Conservation (phyloP, 2,329 filamentous ascomycete species). For the Calonectria henricotiae region DNA sequence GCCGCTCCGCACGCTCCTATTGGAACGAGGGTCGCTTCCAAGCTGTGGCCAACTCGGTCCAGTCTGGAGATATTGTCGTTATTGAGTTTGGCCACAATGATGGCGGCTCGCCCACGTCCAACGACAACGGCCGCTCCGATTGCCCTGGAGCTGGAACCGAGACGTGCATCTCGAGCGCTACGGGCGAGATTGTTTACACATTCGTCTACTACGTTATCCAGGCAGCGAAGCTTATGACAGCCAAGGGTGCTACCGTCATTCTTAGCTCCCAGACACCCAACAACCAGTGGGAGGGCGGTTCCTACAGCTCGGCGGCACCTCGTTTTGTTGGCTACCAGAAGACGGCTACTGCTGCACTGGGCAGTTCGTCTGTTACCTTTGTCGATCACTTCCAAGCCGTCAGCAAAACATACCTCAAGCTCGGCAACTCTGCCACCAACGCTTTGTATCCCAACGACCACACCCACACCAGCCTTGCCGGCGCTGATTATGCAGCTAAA, state of each 20-base stretch:
- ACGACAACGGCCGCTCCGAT: constrained; percentile 75
- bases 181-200: constrained; percentile 70
- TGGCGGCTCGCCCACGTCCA: constrained; percentile 69
- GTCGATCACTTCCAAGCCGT: constrained; percentile 76
- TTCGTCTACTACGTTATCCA: constrained; percentile 74
- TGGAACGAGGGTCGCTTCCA: constrained; percentile 79
- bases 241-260: constrained; percentile 75
- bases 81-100: constrained; percentile 85
- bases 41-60: constrained; percentile 69
- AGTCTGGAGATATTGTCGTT: constrained; percentile 76
- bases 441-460: constrained; percentile 73
- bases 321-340: constrained; percentile 73
- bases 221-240: constrained; percentile 69
- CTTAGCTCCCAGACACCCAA: constrained; percentile 71
- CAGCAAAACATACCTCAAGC: constrained; percentile 67
- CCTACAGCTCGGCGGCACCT: constrained; percentile 64
- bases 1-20: constrained; percentile 78
- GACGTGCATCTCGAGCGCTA: constrained; percentile 61
- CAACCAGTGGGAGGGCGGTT: constrained; percentile 75
- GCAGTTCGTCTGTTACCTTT: constrained; percentile 65
- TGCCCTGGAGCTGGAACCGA: constrained; percentile 71
- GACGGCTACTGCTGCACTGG: constrained; percentile 59
- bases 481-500: constrained; percentile 70
- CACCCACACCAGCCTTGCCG: constrained; percentile 73
- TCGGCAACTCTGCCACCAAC: constrained; percentile 68